A percentile compares a stretch with the other conserved stretches of the same genome.
phyloP scores from a whole-genome alignment of 176 grass and related monocot species.

The Phragmites australis region DNA sequence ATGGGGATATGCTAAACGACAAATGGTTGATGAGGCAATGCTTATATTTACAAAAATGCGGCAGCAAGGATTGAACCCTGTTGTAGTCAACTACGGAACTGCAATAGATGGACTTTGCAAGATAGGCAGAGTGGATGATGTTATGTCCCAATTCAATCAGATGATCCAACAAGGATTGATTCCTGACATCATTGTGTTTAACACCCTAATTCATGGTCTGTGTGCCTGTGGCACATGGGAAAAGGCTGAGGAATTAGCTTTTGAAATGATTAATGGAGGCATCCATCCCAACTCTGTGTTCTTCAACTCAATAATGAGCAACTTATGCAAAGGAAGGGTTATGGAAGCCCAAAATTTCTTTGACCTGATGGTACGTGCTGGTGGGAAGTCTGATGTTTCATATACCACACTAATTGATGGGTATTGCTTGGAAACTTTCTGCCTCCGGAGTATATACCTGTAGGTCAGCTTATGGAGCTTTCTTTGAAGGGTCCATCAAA shows the following conservation, averaged over 20 bases:
- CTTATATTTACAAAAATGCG: not conserved
- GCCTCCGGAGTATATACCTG: no score
- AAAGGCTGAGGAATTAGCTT: not conserved
- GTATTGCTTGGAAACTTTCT: not conserved
- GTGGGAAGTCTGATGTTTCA: not conserved
- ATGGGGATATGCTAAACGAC: not conserved
- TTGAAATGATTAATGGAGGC: not conserved
- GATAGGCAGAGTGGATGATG: constrained; percentile 3
- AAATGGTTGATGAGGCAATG: not conserved
- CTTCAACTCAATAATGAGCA: not conserved
- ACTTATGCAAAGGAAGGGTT: not conserved
- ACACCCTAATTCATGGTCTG: not conserved
- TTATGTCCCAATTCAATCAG: not conserved
- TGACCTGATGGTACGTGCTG: not conserved
- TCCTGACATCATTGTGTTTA: not conserved
- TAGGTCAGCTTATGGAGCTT: no score
- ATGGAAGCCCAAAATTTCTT: not conserved
- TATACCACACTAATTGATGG: not conserved
- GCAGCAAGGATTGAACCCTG: not conserved
- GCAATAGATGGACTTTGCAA: not conserved
- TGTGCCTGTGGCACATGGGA: not conserved
- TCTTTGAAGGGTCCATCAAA: no score
- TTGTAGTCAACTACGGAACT: not conserved
- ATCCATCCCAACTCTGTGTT: not conserved
- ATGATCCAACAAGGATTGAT: not conserved